A percentile compares a stretch with the other conserved stretches of the same genome.
Evolutionary conservation across 148 eudicot genomes (phyloP).

Genomic region (Nyssa sinensis): DNA sequence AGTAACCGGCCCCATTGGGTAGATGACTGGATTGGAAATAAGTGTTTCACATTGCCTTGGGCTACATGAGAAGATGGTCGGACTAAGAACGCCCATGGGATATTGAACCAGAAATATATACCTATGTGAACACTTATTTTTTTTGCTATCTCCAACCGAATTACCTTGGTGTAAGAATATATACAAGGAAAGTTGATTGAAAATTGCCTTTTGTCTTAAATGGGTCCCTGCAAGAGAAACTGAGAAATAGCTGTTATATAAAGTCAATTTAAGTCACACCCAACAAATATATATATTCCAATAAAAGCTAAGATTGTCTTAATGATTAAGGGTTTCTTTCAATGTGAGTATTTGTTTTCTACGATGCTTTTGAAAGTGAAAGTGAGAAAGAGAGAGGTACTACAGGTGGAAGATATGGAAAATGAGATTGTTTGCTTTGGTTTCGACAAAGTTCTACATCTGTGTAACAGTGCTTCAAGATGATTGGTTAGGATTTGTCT

Average conservation of each 20-base stretch:
- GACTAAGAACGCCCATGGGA: no score
- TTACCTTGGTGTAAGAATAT: no score
- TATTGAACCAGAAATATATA: no score
- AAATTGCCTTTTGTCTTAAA: background rate
- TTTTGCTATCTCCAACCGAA: no score
- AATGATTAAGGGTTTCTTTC: background rate
- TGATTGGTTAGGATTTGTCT: conserved; percentile 22
- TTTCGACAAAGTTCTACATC: conserved; percentile 10
- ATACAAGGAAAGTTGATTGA: background rate
- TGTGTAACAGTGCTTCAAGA: conserved; percentile 13
- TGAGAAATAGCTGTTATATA: background rate
- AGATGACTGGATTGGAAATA: no score
- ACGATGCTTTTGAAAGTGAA: conserved; percentile 2
- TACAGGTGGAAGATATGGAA: background rate
- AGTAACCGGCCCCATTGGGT: no score
- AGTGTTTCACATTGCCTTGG: no score
- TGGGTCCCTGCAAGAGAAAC: conserved; percentile 3
- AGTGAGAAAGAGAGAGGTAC: background rate
- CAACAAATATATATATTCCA: background rate
- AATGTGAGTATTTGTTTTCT: conserved; percentile 7
- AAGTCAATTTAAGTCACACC: background rate
- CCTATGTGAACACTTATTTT: no score
- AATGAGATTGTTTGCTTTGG: conserved; percentile 20
- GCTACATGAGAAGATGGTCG: no score
- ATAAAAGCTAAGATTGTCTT: background rate